Percentiles rank a stretch among this genome's conserved stretches.
phyloP scores from a whole-genome alignment of 805 yeast genomes.

The Yarrowia osloensis region DNA sequence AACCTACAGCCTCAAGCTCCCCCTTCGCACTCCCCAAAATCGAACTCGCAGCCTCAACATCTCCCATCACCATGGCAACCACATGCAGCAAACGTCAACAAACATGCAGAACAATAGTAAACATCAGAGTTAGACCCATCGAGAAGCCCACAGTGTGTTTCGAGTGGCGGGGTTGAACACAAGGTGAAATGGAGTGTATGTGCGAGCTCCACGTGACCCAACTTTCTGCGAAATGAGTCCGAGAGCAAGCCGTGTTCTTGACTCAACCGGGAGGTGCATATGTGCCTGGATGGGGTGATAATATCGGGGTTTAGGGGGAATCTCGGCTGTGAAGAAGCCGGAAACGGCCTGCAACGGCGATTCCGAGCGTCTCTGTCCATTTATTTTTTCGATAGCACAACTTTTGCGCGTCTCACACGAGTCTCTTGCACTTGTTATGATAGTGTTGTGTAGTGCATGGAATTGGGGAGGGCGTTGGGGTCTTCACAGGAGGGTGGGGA shows the following conservation, averaged over 20 bases:
- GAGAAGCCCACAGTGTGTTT: not conserved
- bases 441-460: not conserved
- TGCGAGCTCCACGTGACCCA: not conserved
- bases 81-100: not conserved
- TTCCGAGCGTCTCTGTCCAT: not conserved
- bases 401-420: not conserved
- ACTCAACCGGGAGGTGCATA: too few relatives aligned
- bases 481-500: not conserved
- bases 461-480: too few relatives aligned
- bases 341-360: not conserved
- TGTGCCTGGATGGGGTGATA: not conserved
- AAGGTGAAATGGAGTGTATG: not conserved
- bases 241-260: too few relatives aligned
- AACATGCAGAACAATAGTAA: conserved; percentile 9
- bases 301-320: not conserved
- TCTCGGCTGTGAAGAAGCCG: not conserved
- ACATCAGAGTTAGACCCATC: not conserved
- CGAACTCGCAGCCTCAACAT: conserved; percentile 9
- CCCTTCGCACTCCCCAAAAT: not conserved
- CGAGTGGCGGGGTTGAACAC: not conserved
- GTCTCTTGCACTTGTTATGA: not conserved
- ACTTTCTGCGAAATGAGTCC: too few relatives aligned
- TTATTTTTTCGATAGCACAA: not conserved
- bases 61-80: too few relatives aligned
- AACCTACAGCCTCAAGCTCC: too few relatives aligned